A percentile compares a stretch with the other conserved stretches of the same genome.
Evolutionary conservation across 2,329 filamentous ascomycete genomes (phyloP).

Genomic region (Orbilia ellipsospora): DNA sequence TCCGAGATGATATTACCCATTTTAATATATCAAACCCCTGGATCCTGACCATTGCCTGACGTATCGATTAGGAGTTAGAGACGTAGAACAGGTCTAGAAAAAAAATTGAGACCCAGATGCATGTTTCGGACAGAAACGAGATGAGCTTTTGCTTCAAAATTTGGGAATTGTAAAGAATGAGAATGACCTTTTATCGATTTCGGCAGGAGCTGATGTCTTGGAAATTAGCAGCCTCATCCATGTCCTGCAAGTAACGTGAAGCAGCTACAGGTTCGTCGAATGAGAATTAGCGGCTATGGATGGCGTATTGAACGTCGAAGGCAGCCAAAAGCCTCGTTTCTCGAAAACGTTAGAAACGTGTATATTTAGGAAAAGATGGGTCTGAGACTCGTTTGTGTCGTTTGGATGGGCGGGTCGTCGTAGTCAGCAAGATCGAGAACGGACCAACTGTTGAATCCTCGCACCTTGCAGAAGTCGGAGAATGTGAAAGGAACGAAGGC

Average conservation of each 20-base stretch:
- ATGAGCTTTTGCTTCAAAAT: conserved; percentile 28
- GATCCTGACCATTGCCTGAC: conserved; percentile 18
- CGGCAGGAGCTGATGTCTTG: conserved; percentile 46
- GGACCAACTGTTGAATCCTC: conserved; percentile 1
- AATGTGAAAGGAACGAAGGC: conserved; percentile 46
- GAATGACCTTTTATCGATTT: conserved; percentile 30
- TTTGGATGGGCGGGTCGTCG: background rate
- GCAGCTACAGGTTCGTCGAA: conserved; percentile 13
- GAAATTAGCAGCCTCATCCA: conserved; percentile 39
- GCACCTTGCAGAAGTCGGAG: background rate
- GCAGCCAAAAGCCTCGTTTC: conserved; percentile 37
- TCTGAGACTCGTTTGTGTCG: conserved; percentile 23
- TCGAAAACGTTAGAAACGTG: conserved; percentile 27
- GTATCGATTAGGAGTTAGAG: conserved; percentile 41
- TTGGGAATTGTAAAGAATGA: conserved; percentile 20
- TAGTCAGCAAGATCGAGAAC: conserved; percentile 10
- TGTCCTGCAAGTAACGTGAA: conserved; percentile 14
- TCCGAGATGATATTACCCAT: conserved; percentile 32
- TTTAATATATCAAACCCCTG: conserved; percentile 9
- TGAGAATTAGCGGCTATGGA: conserved; percentile 23
- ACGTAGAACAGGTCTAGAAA: conserved; percentile 19
- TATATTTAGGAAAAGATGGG: conserved; percentile 27
- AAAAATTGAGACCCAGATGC: conserved; percentile 3
- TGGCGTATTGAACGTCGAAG: conserved; percentile 17
- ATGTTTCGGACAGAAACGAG: conserved; percentile 36